Conservation (phyloP, 2,329 filamentous ascomycete species). For the Xylariaceae sp. region DNA sequence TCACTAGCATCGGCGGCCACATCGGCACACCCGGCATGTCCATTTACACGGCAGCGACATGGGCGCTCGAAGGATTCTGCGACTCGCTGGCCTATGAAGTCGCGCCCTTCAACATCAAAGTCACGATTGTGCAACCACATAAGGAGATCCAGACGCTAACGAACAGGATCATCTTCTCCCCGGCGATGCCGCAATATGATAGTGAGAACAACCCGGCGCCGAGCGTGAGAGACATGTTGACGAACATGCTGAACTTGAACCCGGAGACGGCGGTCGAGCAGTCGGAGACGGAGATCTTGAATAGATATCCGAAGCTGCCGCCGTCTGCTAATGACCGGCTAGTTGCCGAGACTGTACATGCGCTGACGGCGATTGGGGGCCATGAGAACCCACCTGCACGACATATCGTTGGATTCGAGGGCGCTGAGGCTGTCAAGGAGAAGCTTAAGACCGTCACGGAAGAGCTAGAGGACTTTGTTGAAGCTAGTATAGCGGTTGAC, state of each 20-base stretch:
- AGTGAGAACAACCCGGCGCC: conserved; percentile 71
- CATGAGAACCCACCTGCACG: conserved; percentile 93
- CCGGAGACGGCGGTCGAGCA: conserved; percentile 56
- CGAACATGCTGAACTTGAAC: conserved; percentile 72
- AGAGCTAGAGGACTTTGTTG: conserved; percentile 93
- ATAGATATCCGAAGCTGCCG: conserved; percentile 71
- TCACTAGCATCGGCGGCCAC: conserved; percentile 87
- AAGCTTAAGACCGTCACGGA: conserved; percentile 96
- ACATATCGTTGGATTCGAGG: conserved; percentile 91
- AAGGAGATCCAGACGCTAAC: conserved; percentile 87
- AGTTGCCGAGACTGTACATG: conserved; percentile 85
- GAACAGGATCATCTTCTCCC: conserved; percentile 80
- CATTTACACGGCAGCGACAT: conserved; percentile 87
- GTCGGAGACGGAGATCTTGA: conserved; percentile 46
- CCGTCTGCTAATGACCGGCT: conserved; percentile 65
- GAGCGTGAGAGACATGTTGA: conserved; percentile 76
- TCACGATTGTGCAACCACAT: conserved; percentile 93
- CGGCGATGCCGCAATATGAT: conserved; percentile 64
- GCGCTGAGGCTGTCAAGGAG: conserved; percentile 83
- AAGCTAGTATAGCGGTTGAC: conserved; percentile 81
- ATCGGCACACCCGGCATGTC: conserved; percentile 88
- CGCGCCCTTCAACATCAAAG: conserved; percentile 92
- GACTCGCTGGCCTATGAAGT: conserved; percentile 95
- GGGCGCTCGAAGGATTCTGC: conserved; percentile 94
- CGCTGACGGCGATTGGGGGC: conserved; percentile 85